phyloP scores from a whole-genome alignment of 805 yeast genomes.

The Candida coquimbonensis region DNA sequence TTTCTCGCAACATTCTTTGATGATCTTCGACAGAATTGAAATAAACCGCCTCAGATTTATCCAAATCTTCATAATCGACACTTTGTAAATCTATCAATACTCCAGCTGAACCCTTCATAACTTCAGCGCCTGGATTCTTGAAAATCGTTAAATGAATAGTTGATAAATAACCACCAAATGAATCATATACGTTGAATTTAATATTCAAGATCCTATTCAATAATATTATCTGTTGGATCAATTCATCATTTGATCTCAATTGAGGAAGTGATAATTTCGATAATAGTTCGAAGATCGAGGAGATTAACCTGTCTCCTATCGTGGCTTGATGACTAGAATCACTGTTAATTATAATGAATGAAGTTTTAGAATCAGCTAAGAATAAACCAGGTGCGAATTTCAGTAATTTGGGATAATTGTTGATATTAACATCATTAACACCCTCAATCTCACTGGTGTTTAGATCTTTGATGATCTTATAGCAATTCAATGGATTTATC shows the following conservation, averaged over 20 bases:
- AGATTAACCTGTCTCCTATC: not conserved
- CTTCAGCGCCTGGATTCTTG: not conserved
- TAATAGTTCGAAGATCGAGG: not conserved
- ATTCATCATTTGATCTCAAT: not conserved
- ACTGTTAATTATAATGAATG: not conserved
- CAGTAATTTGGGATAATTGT: not conserved
- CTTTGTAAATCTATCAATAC: not conserved
- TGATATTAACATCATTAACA: not conserved
- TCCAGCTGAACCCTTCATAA: not conserved
- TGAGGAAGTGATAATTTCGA: not conserved
- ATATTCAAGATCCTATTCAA: constrained; percentile 1
- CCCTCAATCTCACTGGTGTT: not conserved
- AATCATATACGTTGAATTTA: constrained; percentile 2
- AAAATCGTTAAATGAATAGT: constrained; percentile 1
- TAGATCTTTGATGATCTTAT: not conserved
- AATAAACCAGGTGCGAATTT: constrained; percentile 2
- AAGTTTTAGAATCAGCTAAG: not conserved
- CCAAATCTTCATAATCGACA: not conserved
- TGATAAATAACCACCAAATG: constrained; percentile 2
- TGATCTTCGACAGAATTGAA: not conserved
- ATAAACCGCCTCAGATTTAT: not conserved
- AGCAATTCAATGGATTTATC: not conserved
- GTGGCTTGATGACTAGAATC: not conserved
- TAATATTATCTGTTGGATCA: not conserved
- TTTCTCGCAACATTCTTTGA: too few relatives aligned